Base-by-base conservation (phyloP, 2,329 filamentous ascomycete genomes). In the Capronia americana region DNA sequence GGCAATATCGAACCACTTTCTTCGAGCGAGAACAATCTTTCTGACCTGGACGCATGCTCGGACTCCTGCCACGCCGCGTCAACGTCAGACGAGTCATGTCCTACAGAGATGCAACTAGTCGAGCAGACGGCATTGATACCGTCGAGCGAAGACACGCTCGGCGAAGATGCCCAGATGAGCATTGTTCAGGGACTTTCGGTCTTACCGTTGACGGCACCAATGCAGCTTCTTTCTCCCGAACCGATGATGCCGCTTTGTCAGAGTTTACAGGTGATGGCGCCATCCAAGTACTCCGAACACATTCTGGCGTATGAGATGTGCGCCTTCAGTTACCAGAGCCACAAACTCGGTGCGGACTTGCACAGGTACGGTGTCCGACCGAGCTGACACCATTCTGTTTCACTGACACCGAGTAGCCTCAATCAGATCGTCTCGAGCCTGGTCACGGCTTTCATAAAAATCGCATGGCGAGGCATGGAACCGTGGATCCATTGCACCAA, bases 241-340 rank as follows among this genome's bases (percentile, higher is more conserved):
- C n/a, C 32, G 12, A 17, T 26, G 11, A 26, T 56, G 38, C 55
- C 65, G 28, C 28, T 67, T 20, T 34, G 20, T 26, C 48, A 50
- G 41, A 67, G 44, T 38, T 6, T 67, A 8, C 60, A 61, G 20
- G 32, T 60, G 50, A 64, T 60, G 50, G 44, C 61, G 4, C 57
- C 24, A 3, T 67, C 65, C 5, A 64, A 61, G 24, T 67, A 67
- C 38, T 67, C 56, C 1, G 56, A 67, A 54, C 65, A 67, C 38
- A 67, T 67, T 20, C 38, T 64, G 23, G 65, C 65, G 10, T 67
- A 64, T 24, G 65, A 67, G 30, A 64, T 61, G 60, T 67, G 65
- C 46, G 61, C 63, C 3, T 34, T 64, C 38, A 64, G 61, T 20
- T 61, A 61, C 34, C 34, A 61, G n/a, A 54, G 26, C 20, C 24